These are phyloP conservation scores for Colletotrichum sp. DNA, from an alignment of 2,329 filamentous ascomycete species.

Conservation along the genomic window DNA sequence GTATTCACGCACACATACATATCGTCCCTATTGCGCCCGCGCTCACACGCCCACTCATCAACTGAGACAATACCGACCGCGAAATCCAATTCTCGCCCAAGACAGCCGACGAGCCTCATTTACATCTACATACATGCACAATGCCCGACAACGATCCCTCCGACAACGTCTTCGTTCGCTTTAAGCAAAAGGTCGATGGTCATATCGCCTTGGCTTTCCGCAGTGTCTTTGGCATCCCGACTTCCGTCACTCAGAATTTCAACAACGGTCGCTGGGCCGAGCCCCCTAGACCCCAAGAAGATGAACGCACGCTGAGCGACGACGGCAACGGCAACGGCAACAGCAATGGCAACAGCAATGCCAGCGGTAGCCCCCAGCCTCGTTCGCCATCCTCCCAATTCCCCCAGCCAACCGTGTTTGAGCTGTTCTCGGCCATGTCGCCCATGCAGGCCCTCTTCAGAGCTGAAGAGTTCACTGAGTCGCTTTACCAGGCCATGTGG, in stretches of 20 bases:
- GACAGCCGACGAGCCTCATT: background rate
- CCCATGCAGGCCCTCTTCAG: conserved; percentile 11
- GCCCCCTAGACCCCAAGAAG: background rate
- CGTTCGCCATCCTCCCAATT: background rate
- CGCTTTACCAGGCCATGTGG: conserved; percentile 26
- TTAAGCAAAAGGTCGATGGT: conserved; percentile 44
- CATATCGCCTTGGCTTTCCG: conserved; percentile 34
- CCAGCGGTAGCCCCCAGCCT: background rate
- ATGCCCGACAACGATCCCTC: conserved; percentile 18
- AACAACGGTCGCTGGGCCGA: conserved; percentile 18
- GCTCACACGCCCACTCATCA: background rate
- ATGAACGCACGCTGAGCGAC: background rate
- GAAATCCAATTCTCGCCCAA: background rate
- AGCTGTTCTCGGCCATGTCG: conserved; percentile 9
- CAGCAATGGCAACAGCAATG: background rate
- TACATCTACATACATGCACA: background rate
- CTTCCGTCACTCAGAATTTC: conserved; percentile 28
- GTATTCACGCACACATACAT: background rate
- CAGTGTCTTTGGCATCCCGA: conserved; percentile 28
- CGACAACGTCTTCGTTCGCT: conserved; percentile 43
- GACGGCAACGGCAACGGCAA: background rate
- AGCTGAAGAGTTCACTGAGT: conserved; percentile 17
- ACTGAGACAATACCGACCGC: conserved; percentile 3
- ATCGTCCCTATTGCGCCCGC: background rate
- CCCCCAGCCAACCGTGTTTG: background rate